Conservation (phyloP, 192 early-diverging fungal species). For the Coemansia sp. region DNA sequence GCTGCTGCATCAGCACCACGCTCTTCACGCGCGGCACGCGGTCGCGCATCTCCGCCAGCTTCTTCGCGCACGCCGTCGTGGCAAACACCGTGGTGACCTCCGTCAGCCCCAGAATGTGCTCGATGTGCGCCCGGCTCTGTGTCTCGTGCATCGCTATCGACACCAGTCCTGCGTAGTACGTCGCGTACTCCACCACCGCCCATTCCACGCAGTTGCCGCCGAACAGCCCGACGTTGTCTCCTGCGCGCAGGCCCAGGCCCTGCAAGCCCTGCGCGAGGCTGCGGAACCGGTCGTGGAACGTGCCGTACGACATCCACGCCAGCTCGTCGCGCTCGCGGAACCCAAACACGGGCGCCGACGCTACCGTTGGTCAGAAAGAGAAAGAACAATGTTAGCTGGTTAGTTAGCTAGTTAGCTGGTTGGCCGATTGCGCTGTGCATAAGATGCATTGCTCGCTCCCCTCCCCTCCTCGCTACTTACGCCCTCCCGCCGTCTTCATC, state of each 20-base stretch:
- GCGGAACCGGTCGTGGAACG: slow-evolving; percentile 55
- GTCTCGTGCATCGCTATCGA: slow-evolving; percentile 91
- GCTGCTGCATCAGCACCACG: slow-evolving; percentile 50
- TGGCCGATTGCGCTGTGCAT: too few relatives aligned
- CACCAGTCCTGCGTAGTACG: slow-evolving; percentile 54
- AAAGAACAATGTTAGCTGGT: too few relatives aligned
- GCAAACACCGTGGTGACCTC: slow-evolving; percentile 71
- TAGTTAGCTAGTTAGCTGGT: too few relatives aligned
- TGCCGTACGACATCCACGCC: slow-evolving; percentile 69
- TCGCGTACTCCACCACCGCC: slow-evolving; percentile 50
- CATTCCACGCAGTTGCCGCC: slow-evolving; percentile 64
- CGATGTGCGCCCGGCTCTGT: slow-evolving; percentile 71
- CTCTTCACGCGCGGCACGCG: slow-evolving; percentile 47
- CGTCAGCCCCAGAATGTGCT: slow-evolving; percentile 84
- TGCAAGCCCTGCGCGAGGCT: slow-evolving; percentile 43
- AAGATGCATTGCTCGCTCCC: too few relatives aligned
- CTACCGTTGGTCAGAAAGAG: slow-evolving; percentile 8
- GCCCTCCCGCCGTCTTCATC: slow-evolving; percentile 62
- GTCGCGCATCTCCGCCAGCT: slow-evolving; percentile 49
- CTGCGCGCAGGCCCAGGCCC: slow-evolving; percentile 44
- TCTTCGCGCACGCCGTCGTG: slow-evolving; percentile 60
- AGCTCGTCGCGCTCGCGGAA: slow-evolving; percentile 28
- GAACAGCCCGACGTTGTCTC: slow-evolving; percentile 58
- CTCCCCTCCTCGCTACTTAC: slow-evolving; percentile 22
- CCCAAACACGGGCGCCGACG: slow-evolving; percentile 36